phyloP scores from a whole-genome alignment of 306 rosid genomes.

The Malus asiatica region DNA sequence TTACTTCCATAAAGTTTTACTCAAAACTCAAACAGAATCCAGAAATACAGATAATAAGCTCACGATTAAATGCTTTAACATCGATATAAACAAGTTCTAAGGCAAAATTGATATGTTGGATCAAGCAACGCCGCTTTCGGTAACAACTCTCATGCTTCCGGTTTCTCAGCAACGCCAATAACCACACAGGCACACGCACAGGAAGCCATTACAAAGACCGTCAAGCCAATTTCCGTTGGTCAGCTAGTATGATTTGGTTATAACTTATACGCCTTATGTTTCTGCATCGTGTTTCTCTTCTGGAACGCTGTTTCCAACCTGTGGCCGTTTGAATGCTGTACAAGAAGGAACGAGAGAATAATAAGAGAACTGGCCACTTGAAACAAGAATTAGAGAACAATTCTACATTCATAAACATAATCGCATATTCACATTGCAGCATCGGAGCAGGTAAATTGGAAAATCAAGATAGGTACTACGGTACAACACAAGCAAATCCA shows the following conservation, averaged over 20 bases:
- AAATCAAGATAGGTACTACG: background rate
- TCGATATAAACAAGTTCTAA: background rate
- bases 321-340: slow-evolving; percentile 28
- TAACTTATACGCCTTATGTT: slow-evolving; percentile 12
- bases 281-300: slow-evolving; percentile 22
- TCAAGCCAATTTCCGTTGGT: background rate
- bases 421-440: background rate
- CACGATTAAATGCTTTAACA: background rate
- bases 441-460: background rate
- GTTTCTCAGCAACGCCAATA: background rate
- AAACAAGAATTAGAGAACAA: background rate
- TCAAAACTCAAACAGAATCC: background rate
- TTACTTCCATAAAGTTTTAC: background rate
- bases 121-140: background rate
- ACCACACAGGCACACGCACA: background rate
- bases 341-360: background rate
- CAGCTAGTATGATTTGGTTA: slow-evolving; percentile 9
- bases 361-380: background rate
- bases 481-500: background rate
- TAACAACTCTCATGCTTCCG: background rate
- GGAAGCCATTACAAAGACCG: background rate
- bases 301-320: slow-evolving; percentile 16
- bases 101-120: slow-evolving; percentile 28
- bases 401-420: background rate
- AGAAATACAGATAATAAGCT: background rate